Percentiles rank a stretch among this genome's conserved stretches.
Conservation (phyloP, 2,329 filamentous ascomycete species). For the Coniella vitis region DNA sequence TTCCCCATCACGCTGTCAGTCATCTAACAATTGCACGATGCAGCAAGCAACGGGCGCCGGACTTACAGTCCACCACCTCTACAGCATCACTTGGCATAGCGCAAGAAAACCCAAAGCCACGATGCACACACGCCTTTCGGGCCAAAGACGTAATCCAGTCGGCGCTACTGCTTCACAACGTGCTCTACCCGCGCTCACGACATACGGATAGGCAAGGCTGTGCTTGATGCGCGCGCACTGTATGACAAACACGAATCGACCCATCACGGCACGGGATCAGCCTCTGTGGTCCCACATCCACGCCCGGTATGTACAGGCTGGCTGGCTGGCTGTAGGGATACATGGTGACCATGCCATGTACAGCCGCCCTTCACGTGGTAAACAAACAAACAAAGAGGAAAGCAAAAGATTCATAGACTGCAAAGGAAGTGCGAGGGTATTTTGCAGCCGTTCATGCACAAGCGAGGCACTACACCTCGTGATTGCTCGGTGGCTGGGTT, state of each 20-base stretch:
- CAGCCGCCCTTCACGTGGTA: not conserved
- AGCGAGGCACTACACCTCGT: slow-evolving; percentile 1
- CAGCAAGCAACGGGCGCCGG: too few relatives aligned
- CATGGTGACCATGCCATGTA: not conserved
- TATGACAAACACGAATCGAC: not conserved
- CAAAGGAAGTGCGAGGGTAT: not conserved
- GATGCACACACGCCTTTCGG: too few relatives aligned
- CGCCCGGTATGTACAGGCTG: not conserved
- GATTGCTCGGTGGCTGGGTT: not conserved
- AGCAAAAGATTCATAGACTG: not conserved
- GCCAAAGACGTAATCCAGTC: too few relatives aligned
- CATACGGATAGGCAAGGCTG: slow-evolving; percentile 10
- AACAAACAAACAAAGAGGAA: not conserved
- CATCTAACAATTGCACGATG: too few relatives aligned
- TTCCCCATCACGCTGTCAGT: too few relatives aligned
- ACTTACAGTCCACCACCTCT: too few relatives aligned
- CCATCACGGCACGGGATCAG: too few relatives aligned
- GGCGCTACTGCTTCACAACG: not conserved
- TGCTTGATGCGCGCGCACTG: slow-evolving; percentile 1
- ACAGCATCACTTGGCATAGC: too few relatives aligned
- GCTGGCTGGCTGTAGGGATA: too few relatives aligned
- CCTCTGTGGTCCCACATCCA: not conserved
- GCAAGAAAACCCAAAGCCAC: too few relatives aligned
- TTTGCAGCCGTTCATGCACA: not conserved
- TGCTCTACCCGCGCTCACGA: slow-evolving; percentile 11